phyloP scores from a whole-genome alignment of 2,329 filamentous ascomycete species.

The Nemania sp. region DNA sequence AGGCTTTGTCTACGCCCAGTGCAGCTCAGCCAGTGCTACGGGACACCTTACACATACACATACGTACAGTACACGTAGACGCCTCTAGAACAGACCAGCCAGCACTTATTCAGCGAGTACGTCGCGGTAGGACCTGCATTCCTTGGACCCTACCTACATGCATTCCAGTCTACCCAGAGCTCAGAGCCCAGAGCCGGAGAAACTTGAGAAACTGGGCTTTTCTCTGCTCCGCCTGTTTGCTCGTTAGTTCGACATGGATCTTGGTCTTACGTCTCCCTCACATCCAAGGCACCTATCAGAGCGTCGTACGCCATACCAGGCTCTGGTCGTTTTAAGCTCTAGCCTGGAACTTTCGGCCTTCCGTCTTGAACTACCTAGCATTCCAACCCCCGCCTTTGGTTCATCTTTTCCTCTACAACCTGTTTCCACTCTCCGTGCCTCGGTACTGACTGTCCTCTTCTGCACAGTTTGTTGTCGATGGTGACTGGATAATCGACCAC shows the following conservation, averaged over 20 bases:
- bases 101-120: constrained; percentile 1
- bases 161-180: constrained; percentile 15
- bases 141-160: constrained; percentile 10
- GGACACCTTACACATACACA: no score
- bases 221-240: neutral
- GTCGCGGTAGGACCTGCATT: constrained; percentile 13
- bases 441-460: constrained; percentile 32
- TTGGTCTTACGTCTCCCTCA: neutral
- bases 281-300: constrained; percentile 1
- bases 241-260: constrained; percentile 11
- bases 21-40: neutral
- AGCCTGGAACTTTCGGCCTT: constrained; percentile 5
- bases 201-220: neutral
- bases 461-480: constrained; percentile 89
- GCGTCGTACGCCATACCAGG: neutral
- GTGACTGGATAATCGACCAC: constrained; percentile 82
- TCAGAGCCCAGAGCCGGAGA: neutral
- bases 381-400: constrained; percentile 5
- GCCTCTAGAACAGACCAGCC: constrained; percentile 7
- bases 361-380: neutral
- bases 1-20: neutral
- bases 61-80: neutral
- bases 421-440: constrained; percentile 23
- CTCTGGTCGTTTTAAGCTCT: constrained; percentile 9
- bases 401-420: constrained; percentile 10